Base-by-base conservation (phyloP, 1,139 yeast species). In the Pichia sp. region DNA sequence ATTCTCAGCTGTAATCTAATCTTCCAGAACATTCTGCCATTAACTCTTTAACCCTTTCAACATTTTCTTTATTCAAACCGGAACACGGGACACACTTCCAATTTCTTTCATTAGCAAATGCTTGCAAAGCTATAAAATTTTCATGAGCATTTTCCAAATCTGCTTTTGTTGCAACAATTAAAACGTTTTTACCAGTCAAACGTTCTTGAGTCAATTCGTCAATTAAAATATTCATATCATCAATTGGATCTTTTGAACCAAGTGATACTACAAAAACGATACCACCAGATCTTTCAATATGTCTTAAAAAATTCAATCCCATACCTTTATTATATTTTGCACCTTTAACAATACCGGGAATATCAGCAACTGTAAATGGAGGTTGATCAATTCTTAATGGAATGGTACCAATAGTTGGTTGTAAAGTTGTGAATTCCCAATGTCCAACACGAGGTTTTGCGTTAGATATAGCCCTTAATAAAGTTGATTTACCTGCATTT, bases 381-480 rank as follows among this genome's bases (percentile, higher is more conserved):
- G 75, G 78, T 47, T 74, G 73, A 47, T 81, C 86, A 5, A 82
- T 73, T 1, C 81, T 74, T 27, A 79, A 64, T 38, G 72, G 70
- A 16, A 91, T 84, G 0, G 96, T 89, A 2, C 98, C 98, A 34
- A 91, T 78, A 0, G 91, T 81, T 0, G 98, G 98, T 50, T 80
- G 87, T 43, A 91, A 65, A 1, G 98, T 91, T 1, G 98, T 91
- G 58, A 91, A 91, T 57, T 85, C 95, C 96, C 97, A 91, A 60
- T 88, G 94, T 0, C 97, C 98, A 11, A 91, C 87, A 45, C 88
- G 68, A 1, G 98, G 97, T 45, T 81, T 71, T 0, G 98, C 97
- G 44, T 78, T 74, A 0, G 96, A 86, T 18, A 91, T 87, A n/a
- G 95, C 89, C 42, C 94, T 67, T 37, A 91, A 63, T 25, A 91